Conservation (phyloP, 78 protist species). For the Goniomonas avonlea region DNA sequence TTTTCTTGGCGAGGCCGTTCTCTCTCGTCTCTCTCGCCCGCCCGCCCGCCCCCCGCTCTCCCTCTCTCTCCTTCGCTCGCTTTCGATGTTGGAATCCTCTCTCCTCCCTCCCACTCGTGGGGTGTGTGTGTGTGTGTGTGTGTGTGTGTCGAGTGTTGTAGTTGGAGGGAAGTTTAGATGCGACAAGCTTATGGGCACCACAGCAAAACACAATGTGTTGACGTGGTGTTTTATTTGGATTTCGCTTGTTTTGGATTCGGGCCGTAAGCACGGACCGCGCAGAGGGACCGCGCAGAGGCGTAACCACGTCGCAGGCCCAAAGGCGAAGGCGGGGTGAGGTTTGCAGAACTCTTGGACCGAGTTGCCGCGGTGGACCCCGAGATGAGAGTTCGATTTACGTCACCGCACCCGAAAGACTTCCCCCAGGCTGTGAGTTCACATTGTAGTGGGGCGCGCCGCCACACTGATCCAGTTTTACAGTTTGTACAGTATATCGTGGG, state of each 20-base stretch:
- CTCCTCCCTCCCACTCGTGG: too few species aligned
- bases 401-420: constrained; percentile 91
- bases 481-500: neutral
- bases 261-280: too few species aligned
- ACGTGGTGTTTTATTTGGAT: too few species aligned
- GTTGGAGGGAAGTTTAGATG: too few species aligned
- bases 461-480: neutral
- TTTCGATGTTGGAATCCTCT: neutral
- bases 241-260: too few species aligned
- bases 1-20: neutral
- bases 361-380: constrained; percentile 46
- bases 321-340: too few species aligned
- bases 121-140: too few species aligned
- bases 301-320: neutral
- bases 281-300: too few species aligned
- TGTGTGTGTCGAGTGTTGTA: too few species aligned
- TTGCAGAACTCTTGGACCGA: neutral
- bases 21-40: neutral
- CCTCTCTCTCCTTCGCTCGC: neutral
- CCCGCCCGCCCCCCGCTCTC: neutral
- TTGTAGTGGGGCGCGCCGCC: neutral
- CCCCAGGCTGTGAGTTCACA: too few species aligned
- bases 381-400: constrained; percentile 81
- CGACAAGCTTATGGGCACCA: too few species aligned
- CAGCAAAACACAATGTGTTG: too few species aligned